Percentiles rank a stretch among this genome's conserved stretches.
Evolutionary conservation across 495 filamentous ascomycete species (phyloP).

Genomic region (Aspergillus indologenus): DNA sequence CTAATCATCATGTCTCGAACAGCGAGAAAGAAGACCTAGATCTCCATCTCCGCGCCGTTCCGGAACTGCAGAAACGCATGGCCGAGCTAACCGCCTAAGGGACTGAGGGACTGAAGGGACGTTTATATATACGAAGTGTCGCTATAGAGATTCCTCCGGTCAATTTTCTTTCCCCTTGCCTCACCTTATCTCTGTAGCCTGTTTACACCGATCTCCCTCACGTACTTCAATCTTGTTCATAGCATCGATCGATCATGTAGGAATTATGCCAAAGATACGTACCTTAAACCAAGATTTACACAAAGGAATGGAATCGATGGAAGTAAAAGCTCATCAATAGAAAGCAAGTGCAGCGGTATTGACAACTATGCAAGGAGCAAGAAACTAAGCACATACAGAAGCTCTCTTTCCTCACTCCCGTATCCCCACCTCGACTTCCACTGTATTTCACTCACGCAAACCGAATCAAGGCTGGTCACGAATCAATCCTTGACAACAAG

Average conservation of each 20-base stretch:
- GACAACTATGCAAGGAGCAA: neutral
- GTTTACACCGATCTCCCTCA: neutral
- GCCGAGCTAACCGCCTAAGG: conserved; percentile 57
- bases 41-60: conserved; percentile 73
- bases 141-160: no score
- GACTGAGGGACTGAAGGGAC: no score
- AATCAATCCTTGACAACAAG: conserved; percentile 41
- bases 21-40: conserved; percentile 95
- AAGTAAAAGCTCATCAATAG: no score
- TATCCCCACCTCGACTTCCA: neutral
- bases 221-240: neutral
- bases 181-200: no score
- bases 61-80: conserved; percentile 82
- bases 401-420: neutral
- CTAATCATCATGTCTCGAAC: neutral
- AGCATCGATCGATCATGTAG: neutral
- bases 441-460: neutral
- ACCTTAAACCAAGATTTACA: neutral
- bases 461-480: no score
- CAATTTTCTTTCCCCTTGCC: no score
- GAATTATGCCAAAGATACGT: no score
- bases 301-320: neutral
- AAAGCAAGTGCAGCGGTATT: neutral
- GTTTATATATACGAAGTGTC: neutral
- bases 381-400: neutral